Evolutionary conservation across 352 stramenopile genomes (phyloP), one percentile per base, ranked within the genome.

Genomic region (Globisporangium cylindrosporum): DNA sequence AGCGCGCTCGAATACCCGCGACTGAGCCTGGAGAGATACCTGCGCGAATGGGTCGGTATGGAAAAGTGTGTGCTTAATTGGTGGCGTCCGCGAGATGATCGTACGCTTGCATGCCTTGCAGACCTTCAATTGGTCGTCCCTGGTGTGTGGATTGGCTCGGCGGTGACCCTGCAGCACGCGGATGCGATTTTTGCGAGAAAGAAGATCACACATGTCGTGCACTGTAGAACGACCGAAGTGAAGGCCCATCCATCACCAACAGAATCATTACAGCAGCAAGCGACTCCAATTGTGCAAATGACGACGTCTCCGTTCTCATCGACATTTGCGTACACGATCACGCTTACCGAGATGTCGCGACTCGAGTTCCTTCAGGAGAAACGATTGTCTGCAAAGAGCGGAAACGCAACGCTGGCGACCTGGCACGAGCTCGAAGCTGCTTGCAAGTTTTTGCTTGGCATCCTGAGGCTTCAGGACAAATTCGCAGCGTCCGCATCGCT

Each of bases 61-160:
- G 24, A 61, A 1, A 38, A 65, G 22, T 61, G 62, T 1, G 59
- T 62, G 22, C 49, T 53, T 15, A 43, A 62, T 18, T 71, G 71
- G 51, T 78, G 59, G 70, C 43, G 12, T 12, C 24, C 54, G 22
- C 7, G 48, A 43, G 1, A 55, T 70, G 60, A 70, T 66, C 14
- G 57, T 72, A 34, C 34, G 27, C 20, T 73, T 4, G 75, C 67
- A 1, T 46, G 75, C 5, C 27, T 63, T n/a, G 68, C 72, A 41
- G 69, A 81, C 41, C 63, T 85, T 27, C 71, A 80, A 24, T 56
- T 85, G 22, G 73, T 82, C 2, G 51, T 78, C 24, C 75, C 75
- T 0, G 59, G 68, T 0, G 43, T 81, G 1, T 85, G 71, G 73
- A 75, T 82, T 54, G 73, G 77, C 0, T 84, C 77, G 0, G 63